Evolutionary conservation across 1,284 basidiomycete genomes (phyloP), one percentile per base, ranked within the genome.

Genomic region (Puccinia polysora): DNA sequence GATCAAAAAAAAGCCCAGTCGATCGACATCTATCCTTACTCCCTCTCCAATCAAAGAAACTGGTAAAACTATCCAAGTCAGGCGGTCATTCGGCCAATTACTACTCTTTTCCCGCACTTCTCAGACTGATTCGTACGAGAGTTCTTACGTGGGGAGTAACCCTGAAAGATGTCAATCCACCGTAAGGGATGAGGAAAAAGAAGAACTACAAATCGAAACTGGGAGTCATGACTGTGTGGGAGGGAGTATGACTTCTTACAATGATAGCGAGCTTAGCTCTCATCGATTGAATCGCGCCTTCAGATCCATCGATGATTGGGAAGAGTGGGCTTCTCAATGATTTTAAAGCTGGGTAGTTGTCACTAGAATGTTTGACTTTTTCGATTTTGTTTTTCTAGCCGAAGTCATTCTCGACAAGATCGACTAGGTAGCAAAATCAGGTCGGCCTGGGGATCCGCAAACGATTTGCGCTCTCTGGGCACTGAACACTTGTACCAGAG

Each of bases 31-130:
- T n/a, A 15, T 34, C n/a, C 23, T 56, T n/a, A 60, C 58, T 38
- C 58, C 58, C 15, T 60, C 58, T 15, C 58, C 38, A 43, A 38
- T 60, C 8, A 40, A 32, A 5, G 58, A 60, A 14, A 23, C 20
- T 36, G 25, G 36, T 38, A 60, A 60, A 43, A 60, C 58, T 10
- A 60, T 60, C 28, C 58, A 60, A 60, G 58, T 38, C 7, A 43
- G 58, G 38, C 58, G 58, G n/a, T 60, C 58, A 60, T 43, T 60
- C 25, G 38, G 58, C 4, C 58, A 60, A 60, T 12, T 60, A 20
- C 15, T 60, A 38, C 38, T 60, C 34, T 60, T 60, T 38, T 23
- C 36, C 1, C 58, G 58, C 38, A 34, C 58, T 43, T 60, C 58
- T 1, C 58, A 60, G 15, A 2, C 43, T 12, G 28, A 38, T 7